Conservation (phyloP, 2,329 filamentous ascomycete genomes). For the Neophaeococcomyces aloes region DNA sequence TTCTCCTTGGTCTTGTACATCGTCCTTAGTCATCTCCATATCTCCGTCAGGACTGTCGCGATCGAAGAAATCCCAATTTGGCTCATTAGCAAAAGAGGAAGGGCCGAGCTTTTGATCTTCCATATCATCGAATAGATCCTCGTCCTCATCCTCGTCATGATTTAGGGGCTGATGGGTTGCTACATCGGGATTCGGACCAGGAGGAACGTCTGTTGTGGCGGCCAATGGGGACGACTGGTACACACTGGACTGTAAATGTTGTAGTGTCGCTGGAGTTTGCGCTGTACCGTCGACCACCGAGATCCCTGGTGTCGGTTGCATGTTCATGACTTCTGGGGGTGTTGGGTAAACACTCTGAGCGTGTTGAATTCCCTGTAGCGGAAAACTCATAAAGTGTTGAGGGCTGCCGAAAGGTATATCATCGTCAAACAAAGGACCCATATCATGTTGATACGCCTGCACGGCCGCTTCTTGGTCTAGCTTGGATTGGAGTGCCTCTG, state of each 20-base stretch:
- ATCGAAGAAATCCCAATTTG: constrained; percentile 57
- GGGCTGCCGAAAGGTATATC: constrained; percentile 18
- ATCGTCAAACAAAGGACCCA: constrained; percentile 17
- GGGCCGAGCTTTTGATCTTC: constrained; percentile 43
- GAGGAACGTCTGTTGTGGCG: constrained; percentile 23
- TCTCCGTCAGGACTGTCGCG: constrained; percentile 33
- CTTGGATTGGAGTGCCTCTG: neutral
- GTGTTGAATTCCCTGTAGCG: constrained; percentile 15
- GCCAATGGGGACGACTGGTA: constrained; percentile 28
- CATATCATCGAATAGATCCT: constrained; percentile 50
- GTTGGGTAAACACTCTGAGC: constrained; percentile 40
- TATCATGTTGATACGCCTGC: constrained; percentile 11
- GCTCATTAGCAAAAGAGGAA: constrained; percentile 47
- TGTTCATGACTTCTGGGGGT: constrained; percentile 39
- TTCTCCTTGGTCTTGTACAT: no score
- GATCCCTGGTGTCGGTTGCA: constrained; percentile 24
- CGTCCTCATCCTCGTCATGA: constrained; percentile 24
- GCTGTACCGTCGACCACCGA: constrained; percentile 25
- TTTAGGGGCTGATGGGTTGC: constrained; percentile 15
- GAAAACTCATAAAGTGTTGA: constrained; percentile 16
- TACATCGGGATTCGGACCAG: constrained; percentile 12
- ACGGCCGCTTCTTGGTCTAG: neutral
- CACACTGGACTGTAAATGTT: constrained; percentile 19
- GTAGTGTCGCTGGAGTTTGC: constrained; percentile 18
- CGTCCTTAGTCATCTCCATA: no score